Evolutionary conservation across 179 eudicot species (phyloP).

Genomic region (Drosera spatulata): DNA sequence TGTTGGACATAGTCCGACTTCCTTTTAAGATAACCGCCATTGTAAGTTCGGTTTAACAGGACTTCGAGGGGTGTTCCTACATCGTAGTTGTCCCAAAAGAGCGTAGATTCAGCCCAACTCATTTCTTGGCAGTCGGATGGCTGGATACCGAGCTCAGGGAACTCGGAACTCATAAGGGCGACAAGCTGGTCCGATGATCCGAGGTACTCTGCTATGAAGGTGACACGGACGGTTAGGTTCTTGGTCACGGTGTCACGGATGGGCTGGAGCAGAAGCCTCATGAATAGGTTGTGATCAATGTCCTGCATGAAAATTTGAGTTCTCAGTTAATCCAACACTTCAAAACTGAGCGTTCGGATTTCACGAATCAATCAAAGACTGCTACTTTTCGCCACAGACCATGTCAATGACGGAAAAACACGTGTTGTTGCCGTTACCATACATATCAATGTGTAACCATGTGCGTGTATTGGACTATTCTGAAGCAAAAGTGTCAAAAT

Average conservation of each 20-base stretch:
- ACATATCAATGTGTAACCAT: no score
- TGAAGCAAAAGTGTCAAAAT: no score
- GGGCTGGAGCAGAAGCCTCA: conserved; percentile 10
- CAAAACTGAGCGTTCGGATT: no score
- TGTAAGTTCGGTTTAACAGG: not conserved
- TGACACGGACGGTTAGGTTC: conserved; percentile 3
- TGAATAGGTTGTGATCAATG: conserved; percentile 9
- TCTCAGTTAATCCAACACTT: no score
- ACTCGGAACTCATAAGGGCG: not conserved
- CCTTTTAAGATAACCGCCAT: conserved; percentile 1
- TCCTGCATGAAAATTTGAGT: not conserved
- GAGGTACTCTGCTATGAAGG: conserved; percentile 13
- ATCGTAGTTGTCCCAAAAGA: conserved; percentile 7
- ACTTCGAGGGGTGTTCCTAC: not conserved
- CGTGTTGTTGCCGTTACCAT: no score
- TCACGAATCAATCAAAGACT: no score
- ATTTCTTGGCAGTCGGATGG: conserved; percentile 14
- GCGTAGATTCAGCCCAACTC: conserved; percentile 20
- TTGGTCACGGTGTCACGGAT: not conserved
- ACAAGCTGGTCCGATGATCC: conserved; percentile 9
- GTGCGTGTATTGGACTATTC: no score
- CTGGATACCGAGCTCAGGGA: conserved; percentile 17
- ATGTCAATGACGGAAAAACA: no score
- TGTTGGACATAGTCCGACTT: conserved; percentile 17
- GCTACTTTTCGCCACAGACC: no score